A percentile compares a stretch with the other conserved stretches of the same genome.
These are phyloP conservation scores for Limtongia smithiae DNA, from an alignment of 805 yeast genomes.

Conservation along the genomic window DNA sequence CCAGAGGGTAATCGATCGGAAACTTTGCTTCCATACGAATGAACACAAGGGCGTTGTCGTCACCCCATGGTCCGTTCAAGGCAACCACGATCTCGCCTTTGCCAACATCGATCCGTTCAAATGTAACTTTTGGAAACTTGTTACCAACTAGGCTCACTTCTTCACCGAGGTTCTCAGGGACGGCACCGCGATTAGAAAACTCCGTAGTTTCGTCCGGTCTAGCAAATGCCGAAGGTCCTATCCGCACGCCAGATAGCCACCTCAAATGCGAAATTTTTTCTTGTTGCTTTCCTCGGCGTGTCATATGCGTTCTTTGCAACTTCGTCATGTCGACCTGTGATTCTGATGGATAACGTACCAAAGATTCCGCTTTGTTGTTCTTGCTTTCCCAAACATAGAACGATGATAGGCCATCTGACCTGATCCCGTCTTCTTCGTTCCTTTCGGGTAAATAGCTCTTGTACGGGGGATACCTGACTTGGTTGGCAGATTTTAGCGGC, in stretches of 20 bases:
- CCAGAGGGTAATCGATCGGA: conserved; percentile 68
- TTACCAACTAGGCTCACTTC: conserved; percentile 86
- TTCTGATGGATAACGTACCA: too few species aligned
- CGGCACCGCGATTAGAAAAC: conserved; percentile 19
- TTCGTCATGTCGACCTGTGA: too few species aligned
- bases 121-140: conserved; percentile 78
- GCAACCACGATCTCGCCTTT: conserved; percentile 76
- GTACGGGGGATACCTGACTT: conserved; percentile 44
- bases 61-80: conserved; percentile 75
- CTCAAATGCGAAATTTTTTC: conserved; percentile 60
- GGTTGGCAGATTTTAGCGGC: conserved; percentile 41
- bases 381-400: too few species aligned
- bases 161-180: conserved; percentile 73
- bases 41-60: conserved; percentile 50
- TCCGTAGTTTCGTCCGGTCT: conserved; percentile 29
- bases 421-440: neutral
- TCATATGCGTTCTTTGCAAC: conserved; percentile 18
- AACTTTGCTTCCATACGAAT: conserved; percentile 66
- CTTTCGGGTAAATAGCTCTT: conserved; percentile 39
- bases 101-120: conserved; percentile 83
- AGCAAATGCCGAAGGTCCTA: conserved; percentile 52
- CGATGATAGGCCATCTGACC: too few species aligned
- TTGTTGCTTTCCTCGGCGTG: conserved; percentile 18
- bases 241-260: conserved; percentile 91
- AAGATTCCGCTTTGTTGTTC: too few species aligned